Evolutionary conservation across 768 basidiomycete genomes (phyloP), one percentile per base, ranked within the genome.

Genomic region (Phylloporus scabripes): DNA sequence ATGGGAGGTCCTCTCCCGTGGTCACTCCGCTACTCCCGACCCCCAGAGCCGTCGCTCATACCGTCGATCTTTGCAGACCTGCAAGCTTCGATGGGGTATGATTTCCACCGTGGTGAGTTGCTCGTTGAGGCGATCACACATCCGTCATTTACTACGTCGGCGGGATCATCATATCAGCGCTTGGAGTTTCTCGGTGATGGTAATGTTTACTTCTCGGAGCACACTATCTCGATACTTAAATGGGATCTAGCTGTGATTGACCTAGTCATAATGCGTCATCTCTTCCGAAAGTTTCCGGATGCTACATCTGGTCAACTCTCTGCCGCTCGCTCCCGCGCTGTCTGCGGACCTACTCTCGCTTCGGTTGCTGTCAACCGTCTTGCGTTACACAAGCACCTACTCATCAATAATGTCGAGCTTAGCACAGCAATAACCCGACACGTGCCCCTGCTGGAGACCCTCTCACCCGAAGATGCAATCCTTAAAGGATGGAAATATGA

Each of bases 181-280:
- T 70, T 93, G 10, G 92, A 95, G 58, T 93, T 92, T 57, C 74
- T 95, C 3, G 92, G 92, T 28, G 92, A 95, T 62, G 87, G 91
- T 92, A 62, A 69, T 81, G 17, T 50, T 41, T 7, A 29, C n/a
- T 21, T 41, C 17, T 2, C 1, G 9, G 37, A 48, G 29, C 17
- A 38, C 15, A 17, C 28, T 24, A n/a, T 50, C 28, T 24, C 15
- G 29, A 42, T 28, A 11, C 55, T 60, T 15, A 53, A 53, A 15
- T 49, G 34, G 17, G 52, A 15, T 50, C 20, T 56, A 89, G 87
- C 86, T 28, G 66, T 90, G 23, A 72, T 88, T 23, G 81, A 87
- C 55, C 64, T 90, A 23, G 86, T 83, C 37, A 79, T 92, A 33
- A 75, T 85, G 60, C 71, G 81, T 17, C 83, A 87, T 57, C 74